phyloP scores from a whole-genome alignment of 2,329 filamentous ascomycete genomes.

The Penicillium sp. region DNA sequence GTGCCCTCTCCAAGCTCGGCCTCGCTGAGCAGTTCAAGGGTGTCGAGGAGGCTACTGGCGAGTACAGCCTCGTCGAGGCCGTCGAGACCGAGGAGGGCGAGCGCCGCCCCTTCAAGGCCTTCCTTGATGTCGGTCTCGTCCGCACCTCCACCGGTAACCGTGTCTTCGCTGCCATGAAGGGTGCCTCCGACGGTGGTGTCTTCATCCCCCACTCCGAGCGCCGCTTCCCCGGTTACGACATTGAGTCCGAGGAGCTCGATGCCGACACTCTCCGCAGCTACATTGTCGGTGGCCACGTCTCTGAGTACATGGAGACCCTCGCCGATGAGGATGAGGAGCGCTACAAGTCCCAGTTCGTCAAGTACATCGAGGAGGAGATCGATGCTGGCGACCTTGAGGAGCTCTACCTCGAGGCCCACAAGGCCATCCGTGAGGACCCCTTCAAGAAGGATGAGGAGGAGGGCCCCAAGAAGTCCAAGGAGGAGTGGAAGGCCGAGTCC shows the following conservation, averaged over 20 bases:
- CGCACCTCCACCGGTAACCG: conserved; percentile 97
- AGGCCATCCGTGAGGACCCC: conserved; percentile 93
- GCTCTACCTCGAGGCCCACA: conserved; percentile 89
- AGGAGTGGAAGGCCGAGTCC: conserved; percentile 92
- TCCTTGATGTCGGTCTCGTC: conserved; percentile 95
- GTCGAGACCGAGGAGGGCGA: conserved; percentile 78
- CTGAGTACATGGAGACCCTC: conserved; percentile 99
- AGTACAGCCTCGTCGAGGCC: conserved; percentile 93
- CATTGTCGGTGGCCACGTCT: conserved; percentile 97
- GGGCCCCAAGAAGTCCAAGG: conserved; percentile 90
- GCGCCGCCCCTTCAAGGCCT: conserved; percentile 98
- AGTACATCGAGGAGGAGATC: conserved; percentile 95
- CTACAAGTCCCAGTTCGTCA: conserved; percentile 95
- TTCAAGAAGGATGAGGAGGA: conserved; percentile 81
- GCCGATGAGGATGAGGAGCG: conserved; percentile 99
- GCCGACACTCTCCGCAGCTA: conserved; percentile 96
- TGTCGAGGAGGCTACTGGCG: conserved; percentile 95
- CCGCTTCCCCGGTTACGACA: conserved; percentile 98
- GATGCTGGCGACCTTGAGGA: conserved; percentile 98
- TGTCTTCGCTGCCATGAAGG: conserved; percentile 99
- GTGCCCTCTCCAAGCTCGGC: conserved; percentile 93
- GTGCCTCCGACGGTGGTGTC: conserved; percentile 96
- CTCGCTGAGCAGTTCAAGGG: conserved; percentile 88
- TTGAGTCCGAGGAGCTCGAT: conserved; percentile 96
- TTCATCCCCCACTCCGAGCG: conserved; percentile 97